Evolutionary conservation across 23 red algal species (phyloP).

Genomic region (Gracilaria gracilis): DNA sequence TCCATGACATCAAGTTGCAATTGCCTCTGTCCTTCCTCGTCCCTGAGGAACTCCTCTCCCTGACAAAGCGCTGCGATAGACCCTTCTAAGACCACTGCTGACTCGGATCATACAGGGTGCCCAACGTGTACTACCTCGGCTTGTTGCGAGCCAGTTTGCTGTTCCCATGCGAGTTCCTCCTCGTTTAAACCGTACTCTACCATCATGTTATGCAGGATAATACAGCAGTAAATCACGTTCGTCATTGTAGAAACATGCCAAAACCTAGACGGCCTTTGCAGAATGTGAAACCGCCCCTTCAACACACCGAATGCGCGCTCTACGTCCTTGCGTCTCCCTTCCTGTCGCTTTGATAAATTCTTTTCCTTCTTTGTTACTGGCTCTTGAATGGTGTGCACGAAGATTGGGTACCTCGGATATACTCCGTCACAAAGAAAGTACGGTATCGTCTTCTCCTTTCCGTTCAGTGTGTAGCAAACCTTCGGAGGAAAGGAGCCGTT

Average conservation of each 20-base stretch:
- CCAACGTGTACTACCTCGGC: too few species aligned
- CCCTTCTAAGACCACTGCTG: too few species aligned
- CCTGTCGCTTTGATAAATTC: not conserved
- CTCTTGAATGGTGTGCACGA: not conserved
- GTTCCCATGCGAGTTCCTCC: too few species aligned
- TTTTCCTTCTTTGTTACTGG: slow-evolving; percentile 17
- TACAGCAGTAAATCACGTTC: not conserved
- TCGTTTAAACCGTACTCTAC: not conserved
- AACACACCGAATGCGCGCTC: slow-evolving; percentile 11
- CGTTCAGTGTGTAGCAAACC: not conserved
- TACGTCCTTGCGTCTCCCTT: not conserved
- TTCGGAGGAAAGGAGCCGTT: not conserved
- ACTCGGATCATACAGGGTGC: too few species aligned
- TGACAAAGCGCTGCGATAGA: too few species aligned
- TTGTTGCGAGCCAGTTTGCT: too few species aligned
- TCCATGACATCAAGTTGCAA: not conserved
- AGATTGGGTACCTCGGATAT: slow-evolving; percentile 15
- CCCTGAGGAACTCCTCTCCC: not conserved
- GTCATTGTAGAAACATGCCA: not conserved
- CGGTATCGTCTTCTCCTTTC: not conserved
- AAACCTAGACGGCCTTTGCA: not conserved
- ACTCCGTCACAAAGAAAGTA: slow-evolving; percentile 19
- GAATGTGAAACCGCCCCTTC: not conserved
- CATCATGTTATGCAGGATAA: slow-evolving; percentile 1
- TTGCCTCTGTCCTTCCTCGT: not conserved